Percentiles rank a stretch among this genome's conserved stretches.
Evolutionary conservation across 1,284 basidiomycete species (phyloP).

Genomic region (Cryptococcus amylolentus): DNA sequence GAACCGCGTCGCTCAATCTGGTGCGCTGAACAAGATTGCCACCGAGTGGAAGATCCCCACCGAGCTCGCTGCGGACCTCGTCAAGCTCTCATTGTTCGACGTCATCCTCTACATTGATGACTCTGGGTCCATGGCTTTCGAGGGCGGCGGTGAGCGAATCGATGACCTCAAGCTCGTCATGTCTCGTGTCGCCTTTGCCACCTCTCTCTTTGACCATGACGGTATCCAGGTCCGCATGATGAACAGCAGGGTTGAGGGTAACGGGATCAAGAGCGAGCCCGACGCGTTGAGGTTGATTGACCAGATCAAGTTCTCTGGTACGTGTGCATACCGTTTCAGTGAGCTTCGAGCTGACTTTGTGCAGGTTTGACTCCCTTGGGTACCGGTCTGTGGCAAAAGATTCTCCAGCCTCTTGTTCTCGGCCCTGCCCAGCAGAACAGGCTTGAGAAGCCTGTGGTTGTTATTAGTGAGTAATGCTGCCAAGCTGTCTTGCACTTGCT

Average conservation of each 20-base stretch:
- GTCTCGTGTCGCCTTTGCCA: conserved; percentile 50
- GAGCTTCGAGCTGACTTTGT: background rate
- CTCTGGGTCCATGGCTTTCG: conserved; percentile 50
- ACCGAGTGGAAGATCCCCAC: conserved; percentile 50
- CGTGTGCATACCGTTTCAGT: background rate
- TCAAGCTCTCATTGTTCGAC: conserved; percentile 50
- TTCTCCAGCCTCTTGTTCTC: conserved; percentile 51
- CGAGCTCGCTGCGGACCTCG: conserved; percentile 51
- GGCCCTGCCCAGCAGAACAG: conserved; percentile 44
- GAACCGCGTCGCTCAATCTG: conserved; percentile 46
- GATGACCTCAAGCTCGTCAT: conserved; percentile 50
- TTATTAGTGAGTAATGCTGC: conserved; percentile 35
- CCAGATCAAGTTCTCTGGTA: conserved; percentile 52
- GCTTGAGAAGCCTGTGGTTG: conserved; percentile 52
- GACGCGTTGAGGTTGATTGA: conserved; percentile 47
- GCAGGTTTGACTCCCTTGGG: conserved; percentile 49
- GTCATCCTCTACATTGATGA: conserved; percentile 50
- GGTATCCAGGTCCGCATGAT: conserved; percentile 53
- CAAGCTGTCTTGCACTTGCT: conserved; percentile 6
- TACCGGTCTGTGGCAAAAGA: conserved; percentile 50
- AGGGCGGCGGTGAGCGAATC: conserved; percentile 46
- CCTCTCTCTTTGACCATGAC: conserved; percentile 52
- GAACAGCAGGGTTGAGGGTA: conserved; percentile 51
- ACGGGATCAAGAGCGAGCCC: conserved; percentile 49
- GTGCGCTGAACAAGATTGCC: conserved; percentile 48